phyloP scores from a whole-genome alignment of 1,284 basidiomycete species.

The Cryptococcus hybrid region DNA sequence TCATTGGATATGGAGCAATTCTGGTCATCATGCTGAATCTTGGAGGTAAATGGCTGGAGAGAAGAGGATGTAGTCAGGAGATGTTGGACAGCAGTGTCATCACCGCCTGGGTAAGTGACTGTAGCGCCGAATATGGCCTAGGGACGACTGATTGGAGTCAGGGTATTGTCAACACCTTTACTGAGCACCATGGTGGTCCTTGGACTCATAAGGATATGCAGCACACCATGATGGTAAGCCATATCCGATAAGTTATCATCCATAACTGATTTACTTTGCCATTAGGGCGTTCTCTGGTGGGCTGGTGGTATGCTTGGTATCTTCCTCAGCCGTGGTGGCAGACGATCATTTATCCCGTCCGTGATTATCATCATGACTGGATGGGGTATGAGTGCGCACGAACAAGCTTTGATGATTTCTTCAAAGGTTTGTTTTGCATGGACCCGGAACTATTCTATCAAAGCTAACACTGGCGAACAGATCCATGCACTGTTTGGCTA shows the following conservation, averaged over 20 bases:
- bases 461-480: conserved; percentile 45
- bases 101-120: conserved; percentile 69
- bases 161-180: conserved; percentile 83
- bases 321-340: conserved; percentile 77
- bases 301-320: conserved; percentile 85
- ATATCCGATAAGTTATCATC: too few species aligned
- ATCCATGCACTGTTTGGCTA: conserved; percentile 82
- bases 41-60: conserved; percentile 76
- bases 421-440: conserved; percentile 59
- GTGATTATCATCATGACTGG: conserved; percentile 86
- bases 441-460: background rate
- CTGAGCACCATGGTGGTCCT: conserved; percentile 73
- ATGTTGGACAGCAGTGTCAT: conserved; percentile 91
- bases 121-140: background rate
- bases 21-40: conserved; percentile 79
- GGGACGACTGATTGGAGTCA: conserved; percentile 11
- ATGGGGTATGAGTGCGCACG: conserved; percentile 92
- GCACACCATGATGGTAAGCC: conserved; percentile 65
- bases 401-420: conserved; percentile 78
- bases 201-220: conserved; percentile 94
- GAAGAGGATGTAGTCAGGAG: conserved; percentile 62
- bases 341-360: conserved; percentile 78
- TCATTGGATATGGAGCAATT: conserved; percentile 81
- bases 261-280: conserved; percentile 2
- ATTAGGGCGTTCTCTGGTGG: conserved; percentile 73